Percentiles rank a stretch among this genome's conserved stretches.
Evolutionary conservation across 1,139 yeast species (phyloP).

Genomic region (Nakaseomyces sp.): DNA sequence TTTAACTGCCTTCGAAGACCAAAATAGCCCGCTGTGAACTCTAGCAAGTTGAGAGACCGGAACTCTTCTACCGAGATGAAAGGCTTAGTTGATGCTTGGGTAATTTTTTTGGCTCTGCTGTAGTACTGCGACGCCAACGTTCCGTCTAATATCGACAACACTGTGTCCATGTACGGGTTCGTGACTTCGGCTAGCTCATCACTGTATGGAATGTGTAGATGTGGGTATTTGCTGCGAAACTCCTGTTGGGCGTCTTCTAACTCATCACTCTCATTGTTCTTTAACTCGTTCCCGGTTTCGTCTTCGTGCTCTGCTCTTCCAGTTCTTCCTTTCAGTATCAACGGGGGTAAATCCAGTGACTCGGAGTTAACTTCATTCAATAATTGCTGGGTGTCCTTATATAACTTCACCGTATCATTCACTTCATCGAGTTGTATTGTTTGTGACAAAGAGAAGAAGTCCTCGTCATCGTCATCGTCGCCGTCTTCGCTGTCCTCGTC

Average conservation of each 20-base stretch:
- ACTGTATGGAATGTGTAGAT: slow-evolving; percentile 2
- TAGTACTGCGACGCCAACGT: slow-evolving; percentile 41
- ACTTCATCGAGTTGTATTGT: not conserved
- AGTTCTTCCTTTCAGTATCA: not conserved
- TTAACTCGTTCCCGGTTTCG: not conserved
- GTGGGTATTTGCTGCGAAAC: slow-evolving; percentile 3
- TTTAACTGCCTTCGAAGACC: slow-evolving; percentile 50
- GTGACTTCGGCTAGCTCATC: slow-evolving; percentile 29
- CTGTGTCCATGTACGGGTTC: slow-evolving; percentile 30
- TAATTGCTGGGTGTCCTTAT: not conserved
- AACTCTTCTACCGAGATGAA: slow-evolving; percentile 44
- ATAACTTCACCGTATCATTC: not conserved
- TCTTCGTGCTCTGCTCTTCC: not conserved
- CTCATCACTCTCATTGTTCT: not conserved
- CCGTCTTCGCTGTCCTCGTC: not conserved
- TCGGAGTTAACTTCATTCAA: not conserved
- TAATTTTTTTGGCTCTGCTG: slow-evolving; percentile 38
- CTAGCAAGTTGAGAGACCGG: slow-evolving; percentile 39
- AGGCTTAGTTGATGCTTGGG: slow-evolving; percentile 34
- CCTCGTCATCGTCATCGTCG: not conserved
- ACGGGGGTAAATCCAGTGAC: not conserved
- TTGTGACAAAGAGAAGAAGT: not conserved
- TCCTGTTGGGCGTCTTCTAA: slow-evolving; percentile 1
- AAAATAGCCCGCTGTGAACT: slow-evolving; percentile 52
- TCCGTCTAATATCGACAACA: slow-evolving; percentile 41